Conservation (phyloP, 768 basidiomycete genomes). For the Dioszegia crocea region DNA sequence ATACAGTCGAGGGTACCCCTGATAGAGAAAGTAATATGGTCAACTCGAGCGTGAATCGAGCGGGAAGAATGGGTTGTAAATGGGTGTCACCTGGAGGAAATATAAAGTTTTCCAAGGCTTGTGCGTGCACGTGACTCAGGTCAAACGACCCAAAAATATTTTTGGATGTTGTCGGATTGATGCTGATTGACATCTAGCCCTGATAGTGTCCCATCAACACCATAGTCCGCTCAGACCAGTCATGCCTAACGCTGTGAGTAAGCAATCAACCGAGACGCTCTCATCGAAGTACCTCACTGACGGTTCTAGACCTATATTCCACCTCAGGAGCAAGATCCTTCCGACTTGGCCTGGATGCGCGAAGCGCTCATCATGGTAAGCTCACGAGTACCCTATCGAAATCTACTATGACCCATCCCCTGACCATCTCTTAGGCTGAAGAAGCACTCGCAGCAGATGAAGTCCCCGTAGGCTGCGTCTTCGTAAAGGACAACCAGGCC, state of each 20-base stretch:
- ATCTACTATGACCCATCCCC: not conserved
- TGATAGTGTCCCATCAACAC: not conserved
- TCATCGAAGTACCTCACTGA: too few species aligned
- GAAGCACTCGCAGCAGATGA: constrained; percentile 80
- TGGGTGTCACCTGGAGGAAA: too few species aligned
- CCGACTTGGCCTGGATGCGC: constrained; percentile 65
- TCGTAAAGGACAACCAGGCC: constrained; percentile 69
- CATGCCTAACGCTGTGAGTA: constrained; percentile 8
- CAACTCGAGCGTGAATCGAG: too few species aligned
- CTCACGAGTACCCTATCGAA: not conserved
- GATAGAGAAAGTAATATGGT: too few species aligned
- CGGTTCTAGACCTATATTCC: constrained; percentile 50
- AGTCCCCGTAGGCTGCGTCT: constrained; percentile 95
- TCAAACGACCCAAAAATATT: too few species aligned
- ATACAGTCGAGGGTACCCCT: too few species aligned
- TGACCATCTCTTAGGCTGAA: constrained; percentile 43
- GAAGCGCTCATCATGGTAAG: constrained; percentile 76
- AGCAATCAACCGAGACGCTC: too few species aligned
- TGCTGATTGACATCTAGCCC: not conserved
- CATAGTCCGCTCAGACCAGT: not conserved
- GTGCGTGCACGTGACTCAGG: too few species aligned
- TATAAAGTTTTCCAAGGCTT: too few species aligned
- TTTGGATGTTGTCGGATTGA: too few species aligned
- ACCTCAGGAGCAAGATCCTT: constrained; percentile 48
- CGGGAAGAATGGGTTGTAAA: too few species aligned